phyloP scores from a whole-genome alignment of 2,329 filamentous ascomycete species.

The Apiospora pterosperma region DNA sequence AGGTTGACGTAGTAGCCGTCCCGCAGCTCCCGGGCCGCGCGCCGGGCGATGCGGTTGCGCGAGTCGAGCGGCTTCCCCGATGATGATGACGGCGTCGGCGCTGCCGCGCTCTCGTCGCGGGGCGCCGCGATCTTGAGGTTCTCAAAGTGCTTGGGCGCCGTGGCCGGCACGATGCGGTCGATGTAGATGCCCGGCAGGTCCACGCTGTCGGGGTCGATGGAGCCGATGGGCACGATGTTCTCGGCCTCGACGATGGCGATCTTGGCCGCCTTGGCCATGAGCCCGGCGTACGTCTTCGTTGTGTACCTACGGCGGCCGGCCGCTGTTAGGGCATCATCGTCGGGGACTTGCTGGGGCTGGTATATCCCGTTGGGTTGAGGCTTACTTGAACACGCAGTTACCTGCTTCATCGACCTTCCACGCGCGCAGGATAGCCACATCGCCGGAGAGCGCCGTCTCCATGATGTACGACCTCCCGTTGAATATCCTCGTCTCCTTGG shows the following conservation, averaged over 20 bases:
- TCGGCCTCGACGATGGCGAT: slow-evolving; percentile 82
- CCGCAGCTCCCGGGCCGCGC: slow-evolving; percentile 78
- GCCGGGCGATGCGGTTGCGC: slow-evolving; percentile 69
- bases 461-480: slow-evolving; percentile 70
- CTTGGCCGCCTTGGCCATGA: slow-evolving; percentile 79
- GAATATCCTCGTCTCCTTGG: slow-evolving; percentile 70
- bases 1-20: slow-evolving; percentile 79
- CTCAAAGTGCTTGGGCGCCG: slow-evolving; percentile 69
- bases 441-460: slow-evolving; percentile 72
- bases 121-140: slow-evolving; percentile 55
- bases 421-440: slow-evolving; percentile 74
- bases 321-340: neutral
- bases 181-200: slow-evolving; percentile 82
- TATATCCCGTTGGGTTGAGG: neutral
- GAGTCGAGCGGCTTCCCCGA: slow-evolving; percentile 35
- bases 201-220: slow-evolving; percentile 69
- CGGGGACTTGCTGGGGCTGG: too few species aligned
- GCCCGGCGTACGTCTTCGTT: slow-evolving; percentile 69
- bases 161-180: slow-evolving; percentile 74
- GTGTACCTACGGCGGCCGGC: slow-evolving; percentile 53
- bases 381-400: slow-evolving; percentile 73
- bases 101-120: slow-evolving; percentile 33
- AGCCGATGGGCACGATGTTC: slow-evolving; percentile 72
- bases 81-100: too few species aligned
- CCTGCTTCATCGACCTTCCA: slow-evolving; percentile 74